A percentile compares a stretch with the other conserved stretches of the same genome.
phyloP scores from a whole-genome alignment of 345 rosid species.

The Acer yangbiense region DNA sequence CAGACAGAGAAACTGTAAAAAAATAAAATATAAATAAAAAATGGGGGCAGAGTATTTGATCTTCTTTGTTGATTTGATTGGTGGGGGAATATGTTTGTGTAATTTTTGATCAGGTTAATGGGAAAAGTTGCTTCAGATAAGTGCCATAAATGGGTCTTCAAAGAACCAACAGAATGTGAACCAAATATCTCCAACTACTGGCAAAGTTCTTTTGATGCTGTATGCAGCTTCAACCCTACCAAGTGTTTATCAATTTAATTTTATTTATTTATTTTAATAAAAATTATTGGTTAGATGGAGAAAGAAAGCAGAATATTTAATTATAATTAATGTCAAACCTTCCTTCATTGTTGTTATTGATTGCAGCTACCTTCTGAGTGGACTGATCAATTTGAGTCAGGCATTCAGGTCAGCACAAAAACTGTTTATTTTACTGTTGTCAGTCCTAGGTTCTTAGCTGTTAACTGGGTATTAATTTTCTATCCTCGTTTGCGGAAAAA shows the following conservation, averaged over 20 bases:
- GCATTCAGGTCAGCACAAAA: conserved; percentile 74
- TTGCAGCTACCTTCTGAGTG: conserved; percentile 97
- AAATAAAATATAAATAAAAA: too few species aligned
- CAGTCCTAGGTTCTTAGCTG: neutral
- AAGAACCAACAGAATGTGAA: conserved; percentile 95
- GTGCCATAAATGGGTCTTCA: conserved; percentile 99
- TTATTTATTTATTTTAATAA: too few species aligned
- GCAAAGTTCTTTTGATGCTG: conserved; percentile 99
- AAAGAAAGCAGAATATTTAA: conserved; percentile 12
- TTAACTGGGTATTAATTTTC: neutral
- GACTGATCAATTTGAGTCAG: conserved; percentile 99
- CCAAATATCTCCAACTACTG: conserved; percentile 93
- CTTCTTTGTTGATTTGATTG: conserved; percentile 13
- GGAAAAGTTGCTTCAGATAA: conserved; percentile 99
- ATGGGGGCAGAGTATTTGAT: neutral
- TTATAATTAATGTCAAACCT: conserved; percentile 32
- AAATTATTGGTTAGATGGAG: conserved; percentile 27
- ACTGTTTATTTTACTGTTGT: conserved; percentile 9
- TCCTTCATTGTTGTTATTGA: conserved; percentile 27
- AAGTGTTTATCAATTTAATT: neutral
- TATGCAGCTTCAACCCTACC: conserved; percentile 31
- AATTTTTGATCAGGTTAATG: conserved; percentile 68
- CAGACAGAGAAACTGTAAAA: neutral
- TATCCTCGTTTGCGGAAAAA: too few species aligned
- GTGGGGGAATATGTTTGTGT: neutral